Percentiles rank a stretch among this genome's conserved stretches.
Evolutionary conservation across 2,329 filamentous ascomycete genomes (phyloP).

Genomic region (Monilinia aucupariae): DNA sequence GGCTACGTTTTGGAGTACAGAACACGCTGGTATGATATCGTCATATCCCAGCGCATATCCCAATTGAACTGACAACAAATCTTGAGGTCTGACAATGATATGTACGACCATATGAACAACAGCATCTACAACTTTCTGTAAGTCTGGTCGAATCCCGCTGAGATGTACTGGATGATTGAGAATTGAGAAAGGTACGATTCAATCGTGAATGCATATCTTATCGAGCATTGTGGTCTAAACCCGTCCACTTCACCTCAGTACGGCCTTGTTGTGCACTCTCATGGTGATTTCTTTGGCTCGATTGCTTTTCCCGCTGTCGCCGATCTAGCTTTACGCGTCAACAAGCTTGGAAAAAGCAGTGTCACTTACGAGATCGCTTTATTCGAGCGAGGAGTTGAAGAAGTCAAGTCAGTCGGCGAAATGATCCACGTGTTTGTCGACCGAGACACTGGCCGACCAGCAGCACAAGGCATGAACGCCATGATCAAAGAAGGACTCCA

Average conservation of each 20-base stretch:
- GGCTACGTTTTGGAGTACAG: conserved; percentile 73
- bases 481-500: conserved; percentile 55
- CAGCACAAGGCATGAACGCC: conserved; percentile 56
- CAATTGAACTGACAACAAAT: not conserved
- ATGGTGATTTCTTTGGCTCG: conserved; percentile 79
- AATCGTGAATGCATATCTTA: conserved; percentile 82
- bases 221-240: conserved; percentile 67
- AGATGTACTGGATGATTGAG: not conserved
- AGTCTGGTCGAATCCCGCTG: conserved; percentile 23
- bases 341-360: conserved; percentile 77
- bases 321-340: conserved; percentile 75
- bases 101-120: conserved; percentile 93
- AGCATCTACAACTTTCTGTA: conserved; percentile 76
- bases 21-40: conserved; percentile 65
- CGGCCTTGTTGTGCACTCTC: conserved; percentile 77
- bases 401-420: conserved; percentile 77
- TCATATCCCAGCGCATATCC: not conserved
- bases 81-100: conserved; percentile 81
- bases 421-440: conserved; percentile 90
- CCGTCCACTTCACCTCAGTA: conserved; percentile 67
- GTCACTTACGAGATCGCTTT: conserved; percentile 87
- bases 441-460: conserved; percentile 63
- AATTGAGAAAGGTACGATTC: conserved; percentile 64
- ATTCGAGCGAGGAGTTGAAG: conserved; percentile 67
- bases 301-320: conserved; percentile 77